Percentiles rank a stretch among this genome's conserved stretches.
phyloP scores from a whole-genome alignment of 192 early-diverging fungal genomes.

The Phycomyces nitens region DNA sequence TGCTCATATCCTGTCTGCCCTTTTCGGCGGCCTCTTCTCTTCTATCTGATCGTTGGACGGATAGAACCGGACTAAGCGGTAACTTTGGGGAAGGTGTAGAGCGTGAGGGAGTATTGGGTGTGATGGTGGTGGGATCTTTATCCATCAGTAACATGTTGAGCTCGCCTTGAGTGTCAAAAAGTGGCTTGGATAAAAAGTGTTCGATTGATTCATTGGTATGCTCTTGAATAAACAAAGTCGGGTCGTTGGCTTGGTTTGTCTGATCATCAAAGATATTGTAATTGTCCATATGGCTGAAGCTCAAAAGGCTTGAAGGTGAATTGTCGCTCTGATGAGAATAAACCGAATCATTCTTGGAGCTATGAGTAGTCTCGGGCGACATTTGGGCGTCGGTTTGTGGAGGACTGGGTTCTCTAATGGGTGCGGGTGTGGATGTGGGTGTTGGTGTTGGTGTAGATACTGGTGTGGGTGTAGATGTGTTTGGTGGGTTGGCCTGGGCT shows the following conservation, averaged over 20 bases:
- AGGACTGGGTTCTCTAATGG: not conserved
- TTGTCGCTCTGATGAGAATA: not conserved
- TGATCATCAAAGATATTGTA: constrained; percentile 12
- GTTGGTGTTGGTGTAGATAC: not conserved
- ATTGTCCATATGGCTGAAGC: not conserved
- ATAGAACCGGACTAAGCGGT: not conserved
- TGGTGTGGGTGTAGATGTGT: not conserved
- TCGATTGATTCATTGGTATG: constrained; percentile 4
- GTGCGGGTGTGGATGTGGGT: not conserved
- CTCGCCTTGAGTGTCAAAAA: constrained; percentile 11
- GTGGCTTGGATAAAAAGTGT: constrained; percentile 4
- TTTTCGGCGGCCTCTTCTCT: not conserved
- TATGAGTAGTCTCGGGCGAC: not conserved
- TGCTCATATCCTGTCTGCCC: not conserved
- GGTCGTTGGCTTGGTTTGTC: constrained; percentile 1
- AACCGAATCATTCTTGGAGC: not conserved
- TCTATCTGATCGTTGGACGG: not conserved
- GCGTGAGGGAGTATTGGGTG: not conserved
- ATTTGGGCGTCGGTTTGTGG: not conserved
- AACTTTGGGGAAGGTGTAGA: not conserved
- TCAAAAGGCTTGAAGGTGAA: not conserved
- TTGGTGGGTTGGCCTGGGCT: not conserved
- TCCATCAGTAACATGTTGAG: constrained; percentile 1
- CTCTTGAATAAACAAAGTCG: constrained; percentile 4
- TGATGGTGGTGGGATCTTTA: constrained; percentile 2